Evolutionary conservation across 176 grass and related monocot species (phyloP).

Genomic region (Oryza coarctata): DNA sequence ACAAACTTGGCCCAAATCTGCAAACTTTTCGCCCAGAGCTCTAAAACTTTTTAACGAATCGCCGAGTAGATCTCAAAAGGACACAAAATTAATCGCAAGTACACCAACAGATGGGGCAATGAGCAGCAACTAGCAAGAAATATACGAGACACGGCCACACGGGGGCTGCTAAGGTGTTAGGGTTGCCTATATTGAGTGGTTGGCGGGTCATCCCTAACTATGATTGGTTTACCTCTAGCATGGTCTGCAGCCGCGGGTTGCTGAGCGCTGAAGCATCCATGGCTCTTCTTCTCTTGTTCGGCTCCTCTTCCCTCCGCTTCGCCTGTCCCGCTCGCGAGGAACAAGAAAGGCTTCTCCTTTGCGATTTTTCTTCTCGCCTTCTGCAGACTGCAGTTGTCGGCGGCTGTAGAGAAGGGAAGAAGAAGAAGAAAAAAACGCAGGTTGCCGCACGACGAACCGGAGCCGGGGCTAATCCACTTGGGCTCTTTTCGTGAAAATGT

Average conservation of each 20-base stretch:
- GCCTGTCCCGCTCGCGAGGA: background rate
- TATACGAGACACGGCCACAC: no score
- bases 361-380: background rate
- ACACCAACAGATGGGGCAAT: background rate
- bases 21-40: background rate
- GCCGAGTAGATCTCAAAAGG: background rate
- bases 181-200: background rate
- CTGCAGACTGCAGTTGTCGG: background rate
- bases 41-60: no score
- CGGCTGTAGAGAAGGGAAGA: background rate
- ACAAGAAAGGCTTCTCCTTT: background rate
- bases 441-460: no score
- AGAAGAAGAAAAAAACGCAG: background rate
- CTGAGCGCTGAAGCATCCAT: slow-evolving; percentile 43
- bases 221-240: slow-evolving; percentile 27
- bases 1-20: background rate
- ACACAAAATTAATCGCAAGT: background rate
- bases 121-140: background rate
- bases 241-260: slow-evolving; percentile 17
- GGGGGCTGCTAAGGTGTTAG: background rate
- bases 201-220: background rate
- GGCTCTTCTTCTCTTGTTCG: background rate
- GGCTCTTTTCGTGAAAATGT: no score
- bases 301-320: background rate
- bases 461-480: no score